Evolutionary conservation across 805 yeast genomes (phyloP).

Genomic region (Kuraishia piskuri): DNA sequence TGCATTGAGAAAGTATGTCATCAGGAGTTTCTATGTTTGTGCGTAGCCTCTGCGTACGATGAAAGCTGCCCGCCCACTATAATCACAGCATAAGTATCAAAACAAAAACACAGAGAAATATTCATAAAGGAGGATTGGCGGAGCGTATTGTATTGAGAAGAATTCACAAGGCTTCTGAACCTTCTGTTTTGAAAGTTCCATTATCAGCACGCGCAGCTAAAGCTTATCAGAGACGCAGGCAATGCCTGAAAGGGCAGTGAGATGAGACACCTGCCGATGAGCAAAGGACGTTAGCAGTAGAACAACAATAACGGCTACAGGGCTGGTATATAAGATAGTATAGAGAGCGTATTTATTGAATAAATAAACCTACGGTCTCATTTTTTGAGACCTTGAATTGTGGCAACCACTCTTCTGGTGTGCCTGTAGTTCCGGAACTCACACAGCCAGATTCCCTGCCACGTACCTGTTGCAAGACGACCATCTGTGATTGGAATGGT

Average conservation of each 20-base stretch:
- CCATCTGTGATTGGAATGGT: constrained; percentile 68
- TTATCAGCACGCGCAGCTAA: not conserved
- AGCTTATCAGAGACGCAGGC: too few species aligned
- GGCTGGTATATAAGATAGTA: too few species aligned
- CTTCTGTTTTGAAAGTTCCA: not conserved
- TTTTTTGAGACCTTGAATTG: constrained; percentile 52
- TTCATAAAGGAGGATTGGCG: too few species aligned
- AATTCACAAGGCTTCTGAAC: too few species aligned
- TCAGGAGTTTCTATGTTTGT: too few species aligned
- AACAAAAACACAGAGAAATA: too few species aligned
- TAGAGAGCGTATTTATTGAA: not conserved
- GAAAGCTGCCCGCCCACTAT: too few species aligned
- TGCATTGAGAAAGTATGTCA: not conserved
- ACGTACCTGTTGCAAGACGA: constrained; percentile 61
- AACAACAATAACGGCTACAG: too few species aligned
- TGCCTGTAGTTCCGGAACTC: constrained; percentile 65
- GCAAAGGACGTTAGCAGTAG: not conserved
- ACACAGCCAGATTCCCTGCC: constrained; percentile 78
- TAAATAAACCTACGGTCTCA: constrained; percentile 3
- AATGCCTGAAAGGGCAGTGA: not conserved
- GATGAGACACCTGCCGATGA: not conserved
- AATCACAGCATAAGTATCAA: too few species aligned
- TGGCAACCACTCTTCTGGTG: constrained; percentile 59
- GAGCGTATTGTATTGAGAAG: too few species aligned
- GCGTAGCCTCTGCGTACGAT: too few species aligned